These are phyloP conservation scores for Pichia ethanolica DNA, from an alignment of 805 yeast genomes.

Conservation along the genomic window DNA sequence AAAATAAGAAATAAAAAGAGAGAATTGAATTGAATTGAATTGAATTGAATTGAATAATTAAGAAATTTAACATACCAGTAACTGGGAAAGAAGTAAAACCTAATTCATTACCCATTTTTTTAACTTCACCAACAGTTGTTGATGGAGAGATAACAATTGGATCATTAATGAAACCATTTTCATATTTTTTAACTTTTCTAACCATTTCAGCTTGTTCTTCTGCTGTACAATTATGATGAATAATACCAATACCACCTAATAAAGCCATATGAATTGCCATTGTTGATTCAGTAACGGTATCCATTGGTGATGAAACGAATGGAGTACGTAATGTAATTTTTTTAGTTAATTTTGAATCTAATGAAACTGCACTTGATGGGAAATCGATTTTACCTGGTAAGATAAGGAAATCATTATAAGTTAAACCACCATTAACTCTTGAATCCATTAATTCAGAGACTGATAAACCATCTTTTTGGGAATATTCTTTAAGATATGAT, in stretches of 20 bases:
- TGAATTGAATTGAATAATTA: not conserved
- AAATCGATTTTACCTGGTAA: slow-evolving; percentile 92
- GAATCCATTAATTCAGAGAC: slow-evolving; percentile 86
- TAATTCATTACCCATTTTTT: slow-evolving; percentile 54
- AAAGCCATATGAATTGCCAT: slow-evolving; percentile 99
- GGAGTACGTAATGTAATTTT: slow-evolving; percentile 89
- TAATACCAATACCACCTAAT: slow-evolving; percentile 97
- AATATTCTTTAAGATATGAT: slow-evolving; percentile 56
- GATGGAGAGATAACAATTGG: slow-evolving; percentile 81
- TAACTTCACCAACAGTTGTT: slow-evolving; percentile 74
- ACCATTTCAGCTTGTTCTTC: slow-evolving; percentile 99
- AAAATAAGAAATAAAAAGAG: slow-evolving; percentile 10
- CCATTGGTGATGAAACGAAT: slow-evolving; percentile 98
- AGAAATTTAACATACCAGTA: slow-evolving; percentile 74
- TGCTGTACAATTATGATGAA: slow-evolving; percentile 93
- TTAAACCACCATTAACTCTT: slow-evolving; percentile 84
- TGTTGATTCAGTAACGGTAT: slow-evolving; percentile 93
- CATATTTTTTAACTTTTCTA: slow-evolving; percentile 89
- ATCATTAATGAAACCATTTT: slow-evolving; percentile 94
- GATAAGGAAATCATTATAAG: slow-evolving; percentile 92
- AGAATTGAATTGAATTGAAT: not conserved
- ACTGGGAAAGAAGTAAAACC: slow-evolving; percentile 99
- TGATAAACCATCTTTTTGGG: slow-evolving; percentile 76
- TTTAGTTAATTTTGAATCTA: slow-evolving; percentile 86
- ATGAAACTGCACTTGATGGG: slow-evolving; percentile 67